A percentile compares a stretch with the other conserved stretches of the same genome.
These are phyloP conservation scores for Atkinsonella texensis DNA, from an alignment of 2,329 filamentous ascomycete species.

Conservation along the genomic window DNA sequence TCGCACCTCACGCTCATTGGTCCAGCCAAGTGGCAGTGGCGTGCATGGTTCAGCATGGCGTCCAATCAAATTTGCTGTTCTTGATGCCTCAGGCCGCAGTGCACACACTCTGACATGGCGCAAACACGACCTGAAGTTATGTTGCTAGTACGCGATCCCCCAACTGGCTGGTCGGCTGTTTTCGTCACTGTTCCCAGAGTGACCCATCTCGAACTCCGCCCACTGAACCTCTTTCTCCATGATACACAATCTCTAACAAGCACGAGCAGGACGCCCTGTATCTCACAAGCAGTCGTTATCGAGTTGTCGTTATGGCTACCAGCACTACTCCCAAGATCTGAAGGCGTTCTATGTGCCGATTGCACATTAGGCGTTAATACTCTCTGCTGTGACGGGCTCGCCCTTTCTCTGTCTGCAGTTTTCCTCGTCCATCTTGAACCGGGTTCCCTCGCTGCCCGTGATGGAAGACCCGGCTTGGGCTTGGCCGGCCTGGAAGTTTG, in stretches of 20 bases:
- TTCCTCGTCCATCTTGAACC: not conserved
- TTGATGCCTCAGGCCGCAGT: slow-evolving; percentile 11
- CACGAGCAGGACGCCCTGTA: slow-evolving; percentile 3
- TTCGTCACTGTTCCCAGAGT: slow-evolving; percentile 8
- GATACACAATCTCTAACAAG: slow-evolving; percentile 9
- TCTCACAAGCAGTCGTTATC: slow-evolving; percentile 2
- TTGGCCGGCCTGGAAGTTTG: slow-evolving; percentile 53
- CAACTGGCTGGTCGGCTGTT: slow-evolving; percentile 6
- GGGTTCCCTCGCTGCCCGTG: slow-evolving; percentile 10
- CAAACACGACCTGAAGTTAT: not conserved
- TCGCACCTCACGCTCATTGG: not conserved
- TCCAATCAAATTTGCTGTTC: slow-evolving; percentile 4
- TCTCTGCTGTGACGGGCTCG: slow-evolving; percentile 2
- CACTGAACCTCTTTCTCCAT: slow-evolving; percentile 3
- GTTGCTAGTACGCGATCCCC: slow-evolving; percentile 11
- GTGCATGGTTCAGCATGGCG: slow-evolving; percentile 4
- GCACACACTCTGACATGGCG: not conserved
- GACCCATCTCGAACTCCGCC: slow-evolving; percentile 3
- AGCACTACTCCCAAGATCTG: slow-evolving; percentile 5
- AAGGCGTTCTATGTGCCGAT: slow-evolving; percentile 6
- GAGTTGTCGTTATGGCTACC: slow-evolving; percentile 11
- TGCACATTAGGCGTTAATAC: slow-evolving; percentile 2
- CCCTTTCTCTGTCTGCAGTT: not conserved
- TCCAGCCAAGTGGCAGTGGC: not conserved
- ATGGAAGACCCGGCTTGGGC: slow-evolving; percentile 44